Base-by-base conservation (phyloP, 805 yeast species). In the Schwanniomyces occidentalis region DNA sequence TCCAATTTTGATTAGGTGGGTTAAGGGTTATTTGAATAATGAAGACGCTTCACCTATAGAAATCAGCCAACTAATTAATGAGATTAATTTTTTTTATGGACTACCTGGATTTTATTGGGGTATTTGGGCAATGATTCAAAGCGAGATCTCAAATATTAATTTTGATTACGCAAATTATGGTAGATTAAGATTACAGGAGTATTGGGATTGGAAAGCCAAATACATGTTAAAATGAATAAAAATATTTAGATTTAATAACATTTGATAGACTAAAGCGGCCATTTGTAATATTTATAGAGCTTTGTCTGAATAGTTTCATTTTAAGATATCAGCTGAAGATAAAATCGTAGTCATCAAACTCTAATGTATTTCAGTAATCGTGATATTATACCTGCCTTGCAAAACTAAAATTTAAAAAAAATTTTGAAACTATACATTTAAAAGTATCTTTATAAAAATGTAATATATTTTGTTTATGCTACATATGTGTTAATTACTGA, bases 81-180 rank as follows among this genome's bases (percentile, higher is more conserved):
- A 84, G 52, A 70, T 85, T 15, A 56, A 64, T 9, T 54, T 70
- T 4, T 82, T 75, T 64, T 85, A 82, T 63, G 93, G 93, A 0
- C 59, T 84, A 59, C 93, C 93, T 0, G 93, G 91, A 1, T 81
- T 84, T 49, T 84, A 82, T 54, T 84, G 93, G 93, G 90, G 91
- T 1, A 71, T 85, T 7, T 84, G 93, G 93, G 78, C 89, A 2
- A 81, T 80, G 40, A 84, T 85, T 34, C 93, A 84, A 56, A 70
- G 82, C 40, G 72, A 72, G 35, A 75, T 80, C 15, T 80, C 88
- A 2, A 71, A 76, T 18, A 83, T 84, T 30, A 91, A 85, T 46
- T 84, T 84, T 54, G 82, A 82, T 51, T 84, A 85, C 52, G 69
- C 74, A 4, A 63, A 68, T 8, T 84, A 85, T 50, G 77, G 85